Evolutionary conservation across 2,329 filamentous ascomycete species (phyloP).

Genomic region (Xylogone sp.): DNA sequence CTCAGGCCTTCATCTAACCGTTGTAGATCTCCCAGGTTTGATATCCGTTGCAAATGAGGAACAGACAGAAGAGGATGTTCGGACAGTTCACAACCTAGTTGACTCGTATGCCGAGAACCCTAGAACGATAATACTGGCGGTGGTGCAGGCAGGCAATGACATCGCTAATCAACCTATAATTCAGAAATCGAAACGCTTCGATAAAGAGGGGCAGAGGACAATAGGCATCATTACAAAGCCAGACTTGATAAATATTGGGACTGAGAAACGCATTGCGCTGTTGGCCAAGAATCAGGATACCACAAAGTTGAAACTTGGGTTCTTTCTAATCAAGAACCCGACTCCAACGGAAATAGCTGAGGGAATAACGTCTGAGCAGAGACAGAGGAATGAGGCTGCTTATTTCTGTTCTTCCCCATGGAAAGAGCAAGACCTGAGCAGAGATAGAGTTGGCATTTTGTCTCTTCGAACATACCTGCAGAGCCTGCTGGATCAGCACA

Average conservation of each 20-base stretch:
- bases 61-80: constrained; percentile 28
- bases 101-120: constrained; percentile 35
- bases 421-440: constrained; percentile 17
- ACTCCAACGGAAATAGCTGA: constrained; percentile 29
- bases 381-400: constrained; percentile 33
- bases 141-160: constrained; percentile 38
- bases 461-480: constrained; percentile 19
- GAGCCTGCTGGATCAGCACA: constrained; percentile 23
- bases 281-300: constrained; percentile 8
- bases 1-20: constrained; percentile 33
- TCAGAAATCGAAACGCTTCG: constrained; percentile 39
- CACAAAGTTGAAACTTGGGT: constrained; percentile 17
- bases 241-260: constrained; percentile 27
- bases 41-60: constrained; percentile 33
- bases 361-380: constrained; percentile 30
- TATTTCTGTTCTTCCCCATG: constrained; percentile 35
- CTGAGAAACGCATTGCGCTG: constrained; percentile 3
- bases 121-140: constrained; percentile 41
- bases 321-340: constrained; percentile 33
- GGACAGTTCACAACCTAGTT: constrained; percentile 33
- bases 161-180: constrained; percentile 35
- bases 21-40: constrained; percentile 45
- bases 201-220: constrained; percentile 25
- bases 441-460: constrained; percentile 15
- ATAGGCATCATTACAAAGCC: constrained; percentile 42